phyloP scores from a whole-genome alignment of 2,329 filamentous ascomycete genomes.

The Diatrype stigma region DNA sequence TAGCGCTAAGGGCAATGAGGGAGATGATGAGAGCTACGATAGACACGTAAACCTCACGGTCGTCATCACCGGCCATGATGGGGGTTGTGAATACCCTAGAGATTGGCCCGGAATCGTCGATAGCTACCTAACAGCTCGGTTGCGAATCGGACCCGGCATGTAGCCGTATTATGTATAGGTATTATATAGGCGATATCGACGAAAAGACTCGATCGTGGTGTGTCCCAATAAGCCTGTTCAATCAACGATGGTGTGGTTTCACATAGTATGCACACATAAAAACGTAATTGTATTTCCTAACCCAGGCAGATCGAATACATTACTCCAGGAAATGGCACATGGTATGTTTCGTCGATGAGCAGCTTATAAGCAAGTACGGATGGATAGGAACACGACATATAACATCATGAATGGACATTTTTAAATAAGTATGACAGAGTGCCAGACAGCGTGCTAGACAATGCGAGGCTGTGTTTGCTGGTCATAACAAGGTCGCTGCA shows the following conservation, averaged over 20 bases:
- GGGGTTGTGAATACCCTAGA: neutral
- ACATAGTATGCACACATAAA: too few relatives aligned
- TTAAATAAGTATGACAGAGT: neutral
- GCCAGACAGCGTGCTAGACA: neutral
- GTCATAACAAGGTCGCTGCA: neutral
- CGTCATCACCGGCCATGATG: slow-evolving; percentile 3
- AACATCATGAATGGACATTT: neutral
- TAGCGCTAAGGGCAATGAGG: slow-evolving; percentile 9
- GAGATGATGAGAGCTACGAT: slow-evolving; percentile 17
- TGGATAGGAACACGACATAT: neutral
- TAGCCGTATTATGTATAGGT: too few relatives aligned
- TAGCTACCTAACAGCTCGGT: neutral
- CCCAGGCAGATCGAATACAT: too few relatives aligned
- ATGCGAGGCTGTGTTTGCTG: neutral
- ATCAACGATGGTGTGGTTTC: too few relatives aligned
- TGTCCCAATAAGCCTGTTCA: too few relatives aligned
- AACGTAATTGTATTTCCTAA: too few relatives aligned
- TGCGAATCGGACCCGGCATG: neutral
- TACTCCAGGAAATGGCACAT: too few relatives aligned
- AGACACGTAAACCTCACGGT: slow-evolving; percentile 7
- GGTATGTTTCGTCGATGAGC: too few relatives aligned
- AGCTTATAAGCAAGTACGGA: neutral
- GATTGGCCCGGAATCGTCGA: neutral
- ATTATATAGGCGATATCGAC: too few relatives aligned
- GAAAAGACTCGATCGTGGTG: too few relatives aligned